Conservation (phyloP, 345 rosid genomes). For the Chamaenerion angustifolium region DNA sequence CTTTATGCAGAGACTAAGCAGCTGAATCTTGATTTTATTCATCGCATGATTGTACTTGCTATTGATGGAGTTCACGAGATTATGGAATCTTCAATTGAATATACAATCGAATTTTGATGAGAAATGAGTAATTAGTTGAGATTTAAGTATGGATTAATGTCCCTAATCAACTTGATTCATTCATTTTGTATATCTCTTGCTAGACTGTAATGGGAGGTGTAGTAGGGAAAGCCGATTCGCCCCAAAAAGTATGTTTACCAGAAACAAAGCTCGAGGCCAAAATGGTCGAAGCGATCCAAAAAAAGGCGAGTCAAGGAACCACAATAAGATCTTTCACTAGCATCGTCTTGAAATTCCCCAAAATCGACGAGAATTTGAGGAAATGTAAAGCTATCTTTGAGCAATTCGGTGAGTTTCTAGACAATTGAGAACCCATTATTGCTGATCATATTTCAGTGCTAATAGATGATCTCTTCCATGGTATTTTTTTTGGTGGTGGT, state of each 20-base stretch:
- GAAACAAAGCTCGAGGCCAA: conserved; percentile 80
- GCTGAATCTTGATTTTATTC: too few relatives aligned
- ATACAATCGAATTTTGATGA: too few relatives aligned
- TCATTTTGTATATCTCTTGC: neutral
- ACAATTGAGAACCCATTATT: too few relatives aligned
- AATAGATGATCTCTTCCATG: neutral
- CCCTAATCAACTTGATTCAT: too few relatives aligned
- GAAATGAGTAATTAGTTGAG: too few relatives aligned
- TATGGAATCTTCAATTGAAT: too few relatives aligned
- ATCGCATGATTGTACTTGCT: too few relatives aligned
- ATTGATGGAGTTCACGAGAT: too few relatives aligned
- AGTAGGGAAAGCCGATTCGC: conserved; percentile 27
- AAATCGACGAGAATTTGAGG: conserved; percentile 65
- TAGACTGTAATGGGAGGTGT: conserved; percentile 47
- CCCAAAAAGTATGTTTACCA: conserved; percentile 28
- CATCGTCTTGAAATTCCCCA: conserved; percentile 81
- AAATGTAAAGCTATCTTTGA: conserved; percentile 75
- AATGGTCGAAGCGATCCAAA: conserved; percentile 66
- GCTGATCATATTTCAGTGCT: neutral
- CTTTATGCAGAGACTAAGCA: too few relatives aligned
- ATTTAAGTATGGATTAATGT: too few relatives aligned
- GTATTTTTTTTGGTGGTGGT: too few relatives aligned
- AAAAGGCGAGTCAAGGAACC: conserved; percentile 52
- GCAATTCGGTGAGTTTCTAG: conserved; percentile 48
- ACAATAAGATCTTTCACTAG: conserved; percentile 65